Conservation (phyloP, 2,329 filamentous ascomycete species). For the Neocatenulostroma microsporum region DNA sequence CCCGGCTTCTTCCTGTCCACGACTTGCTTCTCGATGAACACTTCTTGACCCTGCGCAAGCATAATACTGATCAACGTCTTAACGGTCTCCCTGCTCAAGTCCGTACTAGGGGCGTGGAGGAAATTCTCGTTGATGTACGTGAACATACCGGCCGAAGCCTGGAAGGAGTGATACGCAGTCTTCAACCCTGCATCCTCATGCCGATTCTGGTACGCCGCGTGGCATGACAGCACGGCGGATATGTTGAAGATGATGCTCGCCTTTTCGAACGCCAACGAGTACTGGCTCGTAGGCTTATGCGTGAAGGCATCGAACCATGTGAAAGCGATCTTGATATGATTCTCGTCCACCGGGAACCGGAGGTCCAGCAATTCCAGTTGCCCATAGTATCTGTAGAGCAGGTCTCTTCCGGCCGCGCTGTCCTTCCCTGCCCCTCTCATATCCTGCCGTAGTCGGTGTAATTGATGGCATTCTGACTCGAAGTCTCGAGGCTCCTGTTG, state of each 20-base stretch:
- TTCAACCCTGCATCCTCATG: conserved; percentile 90
- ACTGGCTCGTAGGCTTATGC: conserved; percentile 93
- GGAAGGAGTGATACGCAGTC: conserved; percentile 95
- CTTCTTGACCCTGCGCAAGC: conserved; percentile 92
- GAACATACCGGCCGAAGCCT: conserved; percentile 98
- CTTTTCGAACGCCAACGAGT: conserved; percentile 95
- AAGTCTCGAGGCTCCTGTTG: conserved; percentile 96
- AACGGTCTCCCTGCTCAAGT: conserved; percentile 89
- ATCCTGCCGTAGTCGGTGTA: conserved; percentile 93
- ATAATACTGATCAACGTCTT: conserved; percentile 89
- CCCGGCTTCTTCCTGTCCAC: conserved; percentile 87
- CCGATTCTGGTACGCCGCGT: conserved; percentile 86
- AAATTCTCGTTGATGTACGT: conserved; percentile 99
- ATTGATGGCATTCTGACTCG: conserved; percentile 84
- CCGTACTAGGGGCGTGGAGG: conserved; percentile 90
- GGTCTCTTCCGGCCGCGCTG: conserved; percentile 83
- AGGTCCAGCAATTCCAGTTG: conserved; percentile 92
- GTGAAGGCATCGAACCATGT: conserved; percentile 99
- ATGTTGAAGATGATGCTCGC: conserved; percentile 99
- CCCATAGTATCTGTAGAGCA: conserved; percentile 95
- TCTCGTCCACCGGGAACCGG: conserved; percentile 93
- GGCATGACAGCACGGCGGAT: conserved; percentile 88
- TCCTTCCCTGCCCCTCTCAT: conserved; percentile 97
- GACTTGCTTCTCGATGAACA: conserved; percentile 94
- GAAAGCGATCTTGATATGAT: conserved; percentile 98